Conservation (phyloP, 208 protist genomes). For the Leishmania lainsoni region DNA sequence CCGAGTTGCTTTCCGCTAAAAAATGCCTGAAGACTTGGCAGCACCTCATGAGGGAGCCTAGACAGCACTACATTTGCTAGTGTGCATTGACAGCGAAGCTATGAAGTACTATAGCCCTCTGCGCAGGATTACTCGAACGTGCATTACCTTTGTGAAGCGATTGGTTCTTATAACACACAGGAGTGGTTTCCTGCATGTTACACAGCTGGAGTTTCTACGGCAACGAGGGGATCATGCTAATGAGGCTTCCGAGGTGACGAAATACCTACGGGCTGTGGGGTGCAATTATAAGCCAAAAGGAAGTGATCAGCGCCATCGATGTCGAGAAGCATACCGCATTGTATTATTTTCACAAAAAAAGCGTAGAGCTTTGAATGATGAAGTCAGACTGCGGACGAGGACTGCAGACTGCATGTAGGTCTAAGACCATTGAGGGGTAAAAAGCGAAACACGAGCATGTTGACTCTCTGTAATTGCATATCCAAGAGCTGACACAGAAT, state of each 20-base stretch:
- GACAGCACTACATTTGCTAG: neutral
- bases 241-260: neutral
- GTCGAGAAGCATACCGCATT: neutral
- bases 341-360: neutral
- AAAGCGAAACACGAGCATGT: neutral
- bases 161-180: neutral
- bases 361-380: neutral
- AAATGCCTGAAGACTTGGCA: neutral
- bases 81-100: neutral
- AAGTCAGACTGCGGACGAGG: neutral
- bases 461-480: neutral
- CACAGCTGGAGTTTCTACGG: too few relatives aligned
- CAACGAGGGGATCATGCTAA: neutral
- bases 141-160: neutral
- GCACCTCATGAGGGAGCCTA: neutral
- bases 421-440: neutral
- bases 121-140: neutral
- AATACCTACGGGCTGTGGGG: neutral
- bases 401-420: neutral
- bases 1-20: neutral
- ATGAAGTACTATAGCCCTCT: neutral
- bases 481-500: neutral
- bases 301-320: too few relatives aligned
- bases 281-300: neutral
- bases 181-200: neutral